Evolutionary conservation across 139 green algal genomes (phyloP), one percentile per base, ranked within the genome.

Genomic region (Auxenochlorella pyrenoidosa): DNA sequence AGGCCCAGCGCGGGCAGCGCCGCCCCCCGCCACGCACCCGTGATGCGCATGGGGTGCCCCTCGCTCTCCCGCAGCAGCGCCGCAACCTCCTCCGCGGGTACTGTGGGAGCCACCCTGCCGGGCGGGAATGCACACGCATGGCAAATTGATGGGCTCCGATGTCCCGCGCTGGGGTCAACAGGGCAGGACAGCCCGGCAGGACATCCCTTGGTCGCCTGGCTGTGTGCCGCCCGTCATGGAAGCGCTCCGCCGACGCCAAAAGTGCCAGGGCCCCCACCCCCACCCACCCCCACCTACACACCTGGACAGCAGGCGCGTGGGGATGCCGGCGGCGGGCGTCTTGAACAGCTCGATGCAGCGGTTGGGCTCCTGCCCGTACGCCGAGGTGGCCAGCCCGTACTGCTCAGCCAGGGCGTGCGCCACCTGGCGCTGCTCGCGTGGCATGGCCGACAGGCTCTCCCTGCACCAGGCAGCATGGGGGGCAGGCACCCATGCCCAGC

Each of bases 331-430:
- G 38, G n/a, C 51, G 47, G 79, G 72, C 41, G 88, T 90, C 81
- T 93, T 95, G 86, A 95, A 94, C 34, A 95, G 79, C 85, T 93
- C 76, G 32, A 95, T 82, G 58, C 82, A 82, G 32, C 93, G 83
- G 16, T 72, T 51, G 2, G 93, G 93, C 82, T 95, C 93, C 26
- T 76, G 54, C 41, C 93, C 94, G 26, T 80, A 79, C 26, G 80
- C 88, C 54, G 84, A 75, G 1, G 87, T 93, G 28, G 92, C 87
- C 3, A 97, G 68, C 3, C 93, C 94, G 72, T 94, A 96, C 44
- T 93, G 88, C 71, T 90, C 84, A 3, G 93, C 92, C 70, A 96
- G 87, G 60, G 89, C 87, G 75, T 97, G 94, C 77, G 90, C 89
- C 59, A 96, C 81, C 30, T 72, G 70, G 13, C 94, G 90, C 88